These are phyloP conservation scores for Diaporthe batatas DNA, from an alignment of 2,329 filamentous ascomycete species.

Conservation along the genomic window DNA sequence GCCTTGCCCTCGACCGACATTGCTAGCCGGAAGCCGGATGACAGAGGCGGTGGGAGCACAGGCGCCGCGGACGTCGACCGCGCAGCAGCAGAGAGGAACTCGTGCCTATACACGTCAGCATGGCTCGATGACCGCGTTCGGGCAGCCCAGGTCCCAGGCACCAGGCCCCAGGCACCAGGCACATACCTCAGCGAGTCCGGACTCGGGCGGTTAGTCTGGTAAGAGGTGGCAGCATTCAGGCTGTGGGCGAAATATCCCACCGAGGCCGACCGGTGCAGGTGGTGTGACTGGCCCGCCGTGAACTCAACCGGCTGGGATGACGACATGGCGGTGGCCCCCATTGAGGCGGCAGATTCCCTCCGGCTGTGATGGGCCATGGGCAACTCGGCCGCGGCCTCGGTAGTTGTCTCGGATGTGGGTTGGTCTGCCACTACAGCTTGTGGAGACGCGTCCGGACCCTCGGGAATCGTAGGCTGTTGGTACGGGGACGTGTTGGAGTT, in stretches of 20 bases:
- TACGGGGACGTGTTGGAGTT: slow-evolving; percentile 35
- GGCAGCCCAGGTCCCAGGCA: background rate
- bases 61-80: slow-evolving; percentile 58
- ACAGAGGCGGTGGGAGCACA: slow-evolving; percentile 54
- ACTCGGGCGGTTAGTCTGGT: slow-evolving; percentile 62
- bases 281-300: slow-evolving; percentile 43
- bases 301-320: slow-evolving; percentile 46
- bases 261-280: slow-evolving; percentile 52
- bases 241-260: slow-evolving; percentile 68
- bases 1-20: slow-evolving; percentile 92
- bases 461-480: slow-evolving; percentile 21
- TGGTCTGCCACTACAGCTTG: slow-evolving; percentile 16
- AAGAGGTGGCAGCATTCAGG: slow-evolving; percentile 67
- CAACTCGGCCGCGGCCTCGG: slow-evolving; percentile 22
- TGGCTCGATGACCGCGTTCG: background rate
- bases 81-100: slow-evolving; percentile 60
- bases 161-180: slow-evolving; percentile 42
- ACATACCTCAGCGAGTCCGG: slow-evolving; percentile 61
- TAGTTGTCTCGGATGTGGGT: slow-evolving; percentile 32
- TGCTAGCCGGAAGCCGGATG: slow-evolving; percentile 79
- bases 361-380: slow-evolving; percentile 20
- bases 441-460: slow-evolving; percentile 36
- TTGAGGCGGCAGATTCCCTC: slow-evolving; percentile 36
- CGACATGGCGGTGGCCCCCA: slow-evolving; percentile 35
- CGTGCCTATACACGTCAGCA: slow-evolving; percentile 52